Evolutionary conservation across 23 red algal genomes (phyloP).

Genomic region (Pyropia yezoensis): DNA sequence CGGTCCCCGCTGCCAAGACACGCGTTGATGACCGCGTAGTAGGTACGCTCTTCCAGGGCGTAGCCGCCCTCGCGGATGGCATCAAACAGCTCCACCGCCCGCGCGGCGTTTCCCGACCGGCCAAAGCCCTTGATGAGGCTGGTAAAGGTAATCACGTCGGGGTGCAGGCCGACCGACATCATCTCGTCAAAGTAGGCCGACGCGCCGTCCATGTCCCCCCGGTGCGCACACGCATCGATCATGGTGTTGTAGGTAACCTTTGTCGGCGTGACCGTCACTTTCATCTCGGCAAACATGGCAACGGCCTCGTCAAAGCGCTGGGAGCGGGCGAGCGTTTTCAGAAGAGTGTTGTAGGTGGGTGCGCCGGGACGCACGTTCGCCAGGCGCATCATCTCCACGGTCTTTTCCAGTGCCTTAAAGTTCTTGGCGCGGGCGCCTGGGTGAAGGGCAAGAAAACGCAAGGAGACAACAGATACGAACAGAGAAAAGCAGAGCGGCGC

Average conservation of each 20-base stretch:
- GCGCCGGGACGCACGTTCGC: slow-evolving; percentile 37
- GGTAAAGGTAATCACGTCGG: slow-evolving; percentile 59
- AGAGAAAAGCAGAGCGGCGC: too few species aligned
- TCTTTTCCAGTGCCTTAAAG: slow-evolving; percentile 20
- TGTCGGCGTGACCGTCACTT: slow-evolving; percentile 32
- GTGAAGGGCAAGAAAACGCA: too few species aligned
- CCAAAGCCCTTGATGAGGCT: slow-evolving; percentile 66
- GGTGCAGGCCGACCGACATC: slow-evolving; percentile 32
- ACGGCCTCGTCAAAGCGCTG: slow-evolving; percentile 39
- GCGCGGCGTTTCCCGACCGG: slow-evolving; percentile 24
- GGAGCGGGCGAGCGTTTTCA: slow-evolving; percentile 36
- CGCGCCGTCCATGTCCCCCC: slow-evolving; percentile 54
- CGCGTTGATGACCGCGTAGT: slow-evolving; percentile 59
- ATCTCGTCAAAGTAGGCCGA: slow-evolving; percentile 53
- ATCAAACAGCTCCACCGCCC: slow-evolving; percentile 49
- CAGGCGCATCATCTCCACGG: slow-evolving; percentile 48
- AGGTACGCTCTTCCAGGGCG: slow-evolving; percentile 42
- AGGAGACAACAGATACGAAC: too few species aligned
- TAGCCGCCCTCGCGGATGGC: slow-evolving; percentile 60
- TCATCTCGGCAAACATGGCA: slow-evolving; percentile 50
- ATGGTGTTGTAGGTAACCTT: slow-evolving; percentile 61
- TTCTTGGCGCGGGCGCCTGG: slow-evolving; percentile 40
- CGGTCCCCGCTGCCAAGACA: slow-evolving; percentile 55
- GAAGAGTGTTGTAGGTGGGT: slow-evolving; percentile 62
- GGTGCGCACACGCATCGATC: slow-evolving; percentile 64